Evolutionary conservation across 768 basidiomycete genomes (phyloP).

Genomic region (Macrocybe gigantea): DNA sequence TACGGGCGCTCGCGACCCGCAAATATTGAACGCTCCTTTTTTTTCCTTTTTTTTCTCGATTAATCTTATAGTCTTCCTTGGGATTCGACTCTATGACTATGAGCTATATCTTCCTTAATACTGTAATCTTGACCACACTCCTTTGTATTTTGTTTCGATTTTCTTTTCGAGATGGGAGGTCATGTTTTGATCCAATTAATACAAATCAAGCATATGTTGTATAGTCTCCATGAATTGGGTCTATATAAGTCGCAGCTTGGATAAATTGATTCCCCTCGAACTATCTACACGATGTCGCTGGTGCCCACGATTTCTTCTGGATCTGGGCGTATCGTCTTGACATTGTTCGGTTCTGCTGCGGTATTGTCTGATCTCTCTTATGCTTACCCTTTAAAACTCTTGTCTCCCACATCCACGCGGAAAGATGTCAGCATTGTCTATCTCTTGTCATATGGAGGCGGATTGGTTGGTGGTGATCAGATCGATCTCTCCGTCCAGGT

Average conservation of each 20-base stretch:
- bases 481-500: constrained; percentile 61
- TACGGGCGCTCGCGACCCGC: constrained; percentile 80
- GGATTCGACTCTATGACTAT: too few species aligned
- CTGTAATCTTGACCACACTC: too few species aligned
- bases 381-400: constrained; percentile 83
- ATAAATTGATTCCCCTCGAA: not conserved
- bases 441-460: constrained; percentile 85
- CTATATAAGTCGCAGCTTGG: too few species aligned
- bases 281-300: too few species aligned
- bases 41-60: constrained; percentile 9
- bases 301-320: too few species aligned
- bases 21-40: constrained; percentile 46
- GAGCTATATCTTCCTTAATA: too few species aligned
- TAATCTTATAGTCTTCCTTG: too few species aligned
- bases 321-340: constrained; percentile 33
- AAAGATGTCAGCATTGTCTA: constrained; percentile 65
- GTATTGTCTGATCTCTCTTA: constrained; percentile 72
- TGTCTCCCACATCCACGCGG: constrained; percentile 58
- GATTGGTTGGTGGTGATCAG: constrained; percentile 82
- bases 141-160: not conserved
- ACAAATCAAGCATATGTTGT: too few species aligned
- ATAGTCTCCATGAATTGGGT: too few species aligned
- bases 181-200: too few species aligned
- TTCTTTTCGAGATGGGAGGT: not conserved
- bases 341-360: constrained; percentile 46